phyloP scores from a whole-genome alignment of 805 yeast genomes.

The Saccharomycopsis javanensis region DNA sequence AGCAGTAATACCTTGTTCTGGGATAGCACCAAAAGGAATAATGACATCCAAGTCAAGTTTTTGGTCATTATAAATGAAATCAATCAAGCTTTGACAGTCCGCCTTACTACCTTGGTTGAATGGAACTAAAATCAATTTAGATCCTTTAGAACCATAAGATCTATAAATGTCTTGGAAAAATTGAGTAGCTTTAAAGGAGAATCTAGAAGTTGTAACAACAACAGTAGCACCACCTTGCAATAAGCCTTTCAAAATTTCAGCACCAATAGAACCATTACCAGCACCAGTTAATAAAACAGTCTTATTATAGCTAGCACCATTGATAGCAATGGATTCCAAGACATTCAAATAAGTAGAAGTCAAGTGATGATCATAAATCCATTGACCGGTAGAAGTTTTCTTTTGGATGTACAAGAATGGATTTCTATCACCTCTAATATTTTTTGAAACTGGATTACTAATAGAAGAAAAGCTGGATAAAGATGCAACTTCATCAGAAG shows the following conservation, averaged over 20 bases:
- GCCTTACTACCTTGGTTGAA: conserved; percentile 96
- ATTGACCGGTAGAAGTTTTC: conserved; percentile 58
- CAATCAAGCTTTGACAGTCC: conserved; percentile 79
- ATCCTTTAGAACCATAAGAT: conserved; percentile 85
- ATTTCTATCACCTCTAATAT: conserved; percentile 71
- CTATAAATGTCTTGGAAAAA: conserved; percentile 91
- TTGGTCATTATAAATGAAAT: conserved; percentile 73
- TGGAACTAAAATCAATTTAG: conserved; percentile 91
- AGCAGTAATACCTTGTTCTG: conserved; percentile 95
- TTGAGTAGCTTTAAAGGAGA: conserved; percentile 89
- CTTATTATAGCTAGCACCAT: conserved; percentile 87
- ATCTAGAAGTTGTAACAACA: conserved; percentile 91
- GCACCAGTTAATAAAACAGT: conserved; percentile 94
- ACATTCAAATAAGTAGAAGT: conserved; percentile 79
- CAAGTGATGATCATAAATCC: conserved; percentile 76
- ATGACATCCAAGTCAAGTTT: conserved; percentile 88
- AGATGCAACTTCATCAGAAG: conserved; percentile 78
- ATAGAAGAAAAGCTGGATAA: conserved; percentile 63
- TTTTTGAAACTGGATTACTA: conserved; percentile 62
- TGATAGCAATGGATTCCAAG: conserved; percentile 86
- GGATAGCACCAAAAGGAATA: conserved; percentile 97
- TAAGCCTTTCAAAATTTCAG: conserved; percentile 89
- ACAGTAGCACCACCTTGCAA: conserved; percentile 97
- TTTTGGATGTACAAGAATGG: conserved; percentile 92
- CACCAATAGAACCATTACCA: conserved; percentile 98